Percentiles rank a stretch among this genome's conserved stretches.
Conservation (phyloP, 169 alveolate species). For the Eimeria necatrix region DNA sequence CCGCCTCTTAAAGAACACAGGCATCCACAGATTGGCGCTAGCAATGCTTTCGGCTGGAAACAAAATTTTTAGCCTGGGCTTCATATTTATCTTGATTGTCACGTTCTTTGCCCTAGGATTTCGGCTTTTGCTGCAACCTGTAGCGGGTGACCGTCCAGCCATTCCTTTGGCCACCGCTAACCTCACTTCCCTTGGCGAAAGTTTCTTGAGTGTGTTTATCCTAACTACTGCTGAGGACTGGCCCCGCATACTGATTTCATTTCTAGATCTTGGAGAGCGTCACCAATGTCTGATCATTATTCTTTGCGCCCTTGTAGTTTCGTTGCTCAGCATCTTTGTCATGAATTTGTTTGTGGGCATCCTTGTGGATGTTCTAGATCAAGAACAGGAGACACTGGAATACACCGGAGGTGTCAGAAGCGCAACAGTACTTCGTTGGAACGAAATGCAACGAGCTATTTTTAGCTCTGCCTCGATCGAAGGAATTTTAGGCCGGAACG, state of each 20-base stretch:
- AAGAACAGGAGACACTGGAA: constrained; percentile 75
- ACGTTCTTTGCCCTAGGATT: constrained; percentile 24
- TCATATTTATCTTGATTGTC: constrained; percentile 32
- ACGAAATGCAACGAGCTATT: constrained; percentile 76
- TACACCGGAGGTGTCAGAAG: constrained; percentile 75
- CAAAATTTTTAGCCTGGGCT: constrained; percentile 10
- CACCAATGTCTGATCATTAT: constrained; percentile 17
- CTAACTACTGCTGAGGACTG: constrained; percentile 80
- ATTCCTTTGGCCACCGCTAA: constrained; percentile 40
- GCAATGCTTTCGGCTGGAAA: constrained; percentile 67
- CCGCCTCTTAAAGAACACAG: constrained; percentile 62
- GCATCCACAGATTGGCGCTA: constrained; percentile 53
- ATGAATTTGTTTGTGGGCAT: constrained; percentile 77
- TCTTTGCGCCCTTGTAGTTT: constrained; percentile 65
- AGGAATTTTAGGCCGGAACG: neutral
- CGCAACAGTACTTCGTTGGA: constrained; percentile 80
- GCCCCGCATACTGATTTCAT: constrained; percentile 65
- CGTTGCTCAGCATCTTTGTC: constrained; percentile 66
- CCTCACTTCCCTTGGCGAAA: constrained; percentile 59
- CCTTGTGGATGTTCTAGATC: constrained; percentile 73
- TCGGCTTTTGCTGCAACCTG: constrained; percentile 52
- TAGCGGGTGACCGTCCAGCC: constrained; percentile 50
- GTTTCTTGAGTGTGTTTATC: constrained; percentile 71
- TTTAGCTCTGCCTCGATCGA: constrained; percentile 8
- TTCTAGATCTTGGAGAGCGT: constrained; percentile 58